These are phyloP conservation scores for Penicillium taxi DNA, from an alignment of 495 filamentous ascomycete species.

Conservation along the genomic window DNA sequence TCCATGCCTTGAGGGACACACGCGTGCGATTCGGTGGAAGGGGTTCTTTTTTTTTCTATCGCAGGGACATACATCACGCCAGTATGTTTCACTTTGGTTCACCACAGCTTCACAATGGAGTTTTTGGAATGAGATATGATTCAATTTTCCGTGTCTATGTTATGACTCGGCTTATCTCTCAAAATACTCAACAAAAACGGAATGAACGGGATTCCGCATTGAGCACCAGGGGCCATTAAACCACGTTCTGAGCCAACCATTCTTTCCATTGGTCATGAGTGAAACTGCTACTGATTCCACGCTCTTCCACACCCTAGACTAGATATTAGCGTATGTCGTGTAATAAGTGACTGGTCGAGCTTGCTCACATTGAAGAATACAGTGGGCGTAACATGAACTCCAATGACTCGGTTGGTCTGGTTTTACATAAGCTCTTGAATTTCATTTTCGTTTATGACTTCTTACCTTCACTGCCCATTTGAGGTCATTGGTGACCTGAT, in stretches of 20 bases:
- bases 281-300: conserved; percentile 70
- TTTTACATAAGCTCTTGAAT: not conserved
- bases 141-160: conserved; percentile 14
- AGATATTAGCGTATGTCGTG: conserved; percentile 17
- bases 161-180: no score
- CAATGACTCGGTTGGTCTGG: conserved; percentile 57
- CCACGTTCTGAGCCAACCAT: conserved; percentile 73
- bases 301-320: conserved; percentile 62
- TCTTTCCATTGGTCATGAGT: conserved; percentile 71
- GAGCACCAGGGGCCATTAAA: conserved; percentile 34
- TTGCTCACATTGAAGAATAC: conserved; percentile 66
- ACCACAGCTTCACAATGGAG: conserved; percentile 23
- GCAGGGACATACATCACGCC: conserved; percentile 14
- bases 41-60: conserved; percentile 10
- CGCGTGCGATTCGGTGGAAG: conserved; percentile 4
- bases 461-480: conserved; percentile 73
- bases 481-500: conserved; percentile 69
- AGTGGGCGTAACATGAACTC: conserved; percentile 85
- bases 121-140: conserved; percentile 30
- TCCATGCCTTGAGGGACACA: conserved; percentile 4
- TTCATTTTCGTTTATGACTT: no score
- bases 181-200: no score
- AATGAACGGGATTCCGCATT: no score
- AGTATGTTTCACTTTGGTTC: conserved; percentile 20
- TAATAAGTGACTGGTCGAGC: not conserved